A percentile compares a stretch with the other conserved stretches of the same genome.
Evolutionary conservation across 1,284 basidiomycete genomes (phyloP).

Genomic region (Gymnopus androsaceus): DNA sequence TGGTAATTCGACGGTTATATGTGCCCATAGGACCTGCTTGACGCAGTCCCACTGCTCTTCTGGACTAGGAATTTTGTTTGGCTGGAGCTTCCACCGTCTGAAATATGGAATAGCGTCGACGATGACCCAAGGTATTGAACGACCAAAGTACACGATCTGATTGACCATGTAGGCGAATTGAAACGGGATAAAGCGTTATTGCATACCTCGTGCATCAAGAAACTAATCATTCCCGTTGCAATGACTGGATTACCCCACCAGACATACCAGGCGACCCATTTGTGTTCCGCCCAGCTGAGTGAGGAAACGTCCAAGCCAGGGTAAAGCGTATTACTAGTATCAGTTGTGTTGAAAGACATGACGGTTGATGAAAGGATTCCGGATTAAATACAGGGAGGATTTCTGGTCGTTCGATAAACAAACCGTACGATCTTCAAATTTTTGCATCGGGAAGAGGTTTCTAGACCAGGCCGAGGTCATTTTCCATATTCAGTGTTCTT

Average conservation of each 20-base stretch:
- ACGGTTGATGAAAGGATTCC: too few species aligned
- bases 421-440: too few species aligned
- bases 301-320: slow-evolving; percentile 62
- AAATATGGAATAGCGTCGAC: slow-evolving; percentile 95
- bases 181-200: background rate
- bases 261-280: slow-evolving; percentile 85
- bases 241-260: slow-evolving; percentile 89
- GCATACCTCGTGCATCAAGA: slow-evolving; percentile 89
- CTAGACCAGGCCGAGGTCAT: too few species aligned
- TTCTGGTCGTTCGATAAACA: too few species aligned
- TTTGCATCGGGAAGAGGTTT: too few species aligned
- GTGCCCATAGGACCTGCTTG: slow-evolving; percentile 91
- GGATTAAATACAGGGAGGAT: too few species aligned
- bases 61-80: slow-evolving; percentile 78
- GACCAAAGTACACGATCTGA: slow-evolving; percentile 95
- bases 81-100: slow-evolving; percentile 93
- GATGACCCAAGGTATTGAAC: slow-evolving; percentile 94
- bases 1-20: slow-evolving; percentile 97
- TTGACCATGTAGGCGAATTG: background rate
- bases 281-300: slow-evolving; percentile 75
- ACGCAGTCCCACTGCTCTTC: slow-evolving; percentile 96
- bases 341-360: slow-evolving; percentile 36
- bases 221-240: slow-evolving; percentile 93
- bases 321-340: slow-evolving; percentile 48
- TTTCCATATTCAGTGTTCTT: too few species aligned